Percentiles rank a stretch among this genome's conserved stretches.
Evolutionary conservation across 2,329 filamentous ascomycete species (phyloP).

Genomic region (Colletotrichum tamarilloi): DNA sequence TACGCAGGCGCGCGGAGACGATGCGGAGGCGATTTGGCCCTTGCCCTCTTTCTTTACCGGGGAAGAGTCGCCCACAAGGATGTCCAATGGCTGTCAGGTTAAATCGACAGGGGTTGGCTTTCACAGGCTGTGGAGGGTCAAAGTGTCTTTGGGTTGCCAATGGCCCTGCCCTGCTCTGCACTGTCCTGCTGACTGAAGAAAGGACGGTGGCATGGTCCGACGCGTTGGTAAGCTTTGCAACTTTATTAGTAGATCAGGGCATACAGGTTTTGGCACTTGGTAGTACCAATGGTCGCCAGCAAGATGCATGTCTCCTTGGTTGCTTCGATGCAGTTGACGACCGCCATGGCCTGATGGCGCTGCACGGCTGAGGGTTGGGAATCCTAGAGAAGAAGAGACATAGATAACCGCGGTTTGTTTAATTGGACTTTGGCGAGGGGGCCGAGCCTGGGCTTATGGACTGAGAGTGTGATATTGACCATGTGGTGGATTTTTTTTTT

Average conservation of each 20-base stretch:
- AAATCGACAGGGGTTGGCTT: background rate
- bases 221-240: slow-evolving; percentile 18
- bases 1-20: slow-evolving; percentile 3
- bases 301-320: background rate
- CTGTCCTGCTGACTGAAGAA: slow-evolving; percentile 18
- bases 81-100: slow-evolving; percentile 7
- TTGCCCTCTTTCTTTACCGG: slow-evolving; percentile 29
- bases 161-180: slow-evolving; percentile 10
- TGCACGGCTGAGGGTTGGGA: background rate
- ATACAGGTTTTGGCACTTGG: background rate
- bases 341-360: slow-evolving; percentile 12
- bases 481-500: background rate
- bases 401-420: slow-evolving; percentile 12
- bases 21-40: slow-evolving; percentile 31
- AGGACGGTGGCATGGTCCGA: slow-evolving; percentile 9
- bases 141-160: background rate
- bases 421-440: background rate
- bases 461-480: background rate
- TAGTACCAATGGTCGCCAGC: background rate
- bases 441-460: slow-evolving; percentile 15
- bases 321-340: slow-evolving; percentile 13
- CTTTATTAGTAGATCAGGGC: background rate
- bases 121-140: background rate
- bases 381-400: background rate
- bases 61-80: background rate